phyloP scores from a whole-genome alignment of 345 rosid genomes.

The Populus alba region DNA sequence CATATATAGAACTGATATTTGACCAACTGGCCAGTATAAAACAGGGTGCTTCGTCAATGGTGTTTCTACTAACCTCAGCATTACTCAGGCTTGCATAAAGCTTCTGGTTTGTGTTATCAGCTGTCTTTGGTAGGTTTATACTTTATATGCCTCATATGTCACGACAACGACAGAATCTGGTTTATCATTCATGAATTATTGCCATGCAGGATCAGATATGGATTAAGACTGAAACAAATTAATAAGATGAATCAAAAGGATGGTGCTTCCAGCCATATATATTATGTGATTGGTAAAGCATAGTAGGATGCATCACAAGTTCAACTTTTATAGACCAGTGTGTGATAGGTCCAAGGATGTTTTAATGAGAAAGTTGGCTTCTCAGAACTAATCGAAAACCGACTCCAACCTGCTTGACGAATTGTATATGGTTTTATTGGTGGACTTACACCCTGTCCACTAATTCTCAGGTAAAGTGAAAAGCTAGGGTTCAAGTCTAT shows the following conservation, averaged over 20 bases:
- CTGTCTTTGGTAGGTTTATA: neutral
- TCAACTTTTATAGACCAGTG: too few species aligned
- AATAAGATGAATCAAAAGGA: neutral
- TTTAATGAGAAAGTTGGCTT: too few species aligned
- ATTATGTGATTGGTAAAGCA: neutral
- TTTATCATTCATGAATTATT: neutral
- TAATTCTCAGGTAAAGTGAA: neutral
- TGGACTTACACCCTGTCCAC: constrained; percentile 10
- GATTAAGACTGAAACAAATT: neutral
- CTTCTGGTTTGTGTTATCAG: neutral
- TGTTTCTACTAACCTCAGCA: neutral
- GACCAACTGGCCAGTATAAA: neutral
- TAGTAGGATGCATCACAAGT: neutral
- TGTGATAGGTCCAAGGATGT: too few species aligned
- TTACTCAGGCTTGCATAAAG: neutral
- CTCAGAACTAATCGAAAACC: too few species aligned
- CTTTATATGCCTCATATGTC: neutral
- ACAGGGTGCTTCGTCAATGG: neutral
- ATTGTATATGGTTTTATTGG: neutral
- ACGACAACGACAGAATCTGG: neutral
- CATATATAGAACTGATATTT: neutral
- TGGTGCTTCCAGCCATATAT: neutral
- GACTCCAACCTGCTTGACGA: neutral
- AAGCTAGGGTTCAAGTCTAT: neutral
- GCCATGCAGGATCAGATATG: neutral